Conservation (phyloP, 1,284 basidiomycete species). For the Boletus mariae region DNA sequence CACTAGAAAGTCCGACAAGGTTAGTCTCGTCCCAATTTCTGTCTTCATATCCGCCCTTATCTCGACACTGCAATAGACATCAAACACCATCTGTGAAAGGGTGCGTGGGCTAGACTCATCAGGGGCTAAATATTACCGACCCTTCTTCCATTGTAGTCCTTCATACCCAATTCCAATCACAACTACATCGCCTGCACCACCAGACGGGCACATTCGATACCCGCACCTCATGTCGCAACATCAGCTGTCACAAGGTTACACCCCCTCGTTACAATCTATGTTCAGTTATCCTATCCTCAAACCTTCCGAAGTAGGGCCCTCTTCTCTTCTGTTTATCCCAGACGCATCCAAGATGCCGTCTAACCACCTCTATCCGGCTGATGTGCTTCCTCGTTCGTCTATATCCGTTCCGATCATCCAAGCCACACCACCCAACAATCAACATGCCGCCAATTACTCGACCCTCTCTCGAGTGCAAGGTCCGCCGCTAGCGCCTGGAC, state of each 20-base stretch:
- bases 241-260: constrained; percentile 53
- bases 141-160: constrained; percentile 23
- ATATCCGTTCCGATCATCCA: constrained; percentile 12
- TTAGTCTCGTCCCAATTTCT: constrained; percentile 31
- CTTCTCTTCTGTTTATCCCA: constrained; percentile 31
- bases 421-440: constrained; percentile 8
- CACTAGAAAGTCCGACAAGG: constrained; percentile 44
- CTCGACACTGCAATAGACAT: constrained; percentile 14
- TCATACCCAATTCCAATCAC: constrained; percentile 42
- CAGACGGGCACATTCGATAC: constrained; percentile 43
- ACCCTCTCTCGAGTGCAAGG: constrained; percentile 26
- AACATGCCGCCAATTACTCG: constrained; percentile 16
- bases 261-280: constrained; percentile 55
- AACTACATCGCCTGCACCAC: constrained; percentile 48
- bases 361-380: constrained; percentile 31
- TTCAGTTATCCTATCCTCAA: constrained; percentile 37
- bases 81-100: constrained; percentile 26
- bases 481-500: constrained; percentile 20
- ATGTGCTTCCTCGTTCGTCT: constrained; percentile 34
- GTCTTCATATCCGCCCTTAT: constrained; percentile 30
- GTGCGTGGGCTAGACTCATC: constrained; percentile 18
- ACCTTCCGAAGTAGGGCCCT: constrained; percentile 31
- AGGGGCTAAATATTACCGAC: constrained; percentile 7
- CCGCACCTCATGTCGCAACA: constrained; percentile 56
- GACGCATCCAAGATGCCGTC: constrained; percentile 30